Evolutionary conservation across 139 green algal genomes (phyloP), one percentile per base, ranked within the genome.

Genomic region (Trebouxia sp.): DNA sequence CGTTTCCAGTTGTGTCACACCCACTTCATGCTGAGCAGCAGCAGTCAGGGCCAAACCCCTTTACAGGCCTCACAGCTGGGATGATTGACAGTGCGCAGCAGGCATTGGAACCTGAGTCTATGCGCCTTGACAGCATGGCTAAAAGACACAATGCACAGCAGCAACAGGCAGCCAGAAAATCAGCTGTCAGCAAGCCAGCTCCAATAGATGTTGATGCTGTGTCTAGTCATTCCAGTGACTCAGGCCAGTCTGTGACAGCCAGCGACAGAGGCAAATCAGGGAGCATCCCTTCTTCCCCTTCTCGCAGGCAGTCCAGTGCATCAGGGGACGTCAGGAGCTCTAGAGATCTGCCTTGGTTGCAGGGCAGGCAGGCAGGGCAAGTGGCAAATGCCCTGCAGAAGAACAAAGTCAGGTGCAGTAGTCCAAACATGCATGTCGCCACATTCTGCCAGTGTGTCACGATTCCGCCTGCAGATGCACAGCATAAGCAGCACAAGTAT

Each of bases 301-400:
- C 20, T 5, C 15, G 20, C 42, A 11, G 32, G 32, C 62, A 43
- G 35, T 42, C 32, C 43, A 41, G 32, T 15, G 32, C 24, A 9
- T 72, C 32, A 45, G 62, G n/a, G n/a, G n/a, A n/a, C n/a, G n/a
- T 45, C 35, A 72, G 62, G 62, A n/a, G 32, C 32, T 11, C 14
- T 35, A 42, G 24, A 35, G 62, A 42, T 14, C 26, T 43, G 32
- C 62, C 62, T 17, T 72, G 62, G 62, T 35, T 72, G 15, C 62
- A 72, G 26, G 62, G 62, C 32, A 45, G 37, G 12, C 62, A 45
- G 11, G 5, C 10, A 30, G 62, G 62, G 62, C 62, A 35, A 6
- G 62, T 45, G 37, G 62, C 42, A 45, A 72, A 72, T 45, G 62
- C 62, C 14, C 35, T 72, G 15, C 62, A 72, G 62, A 72, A 72